Evolutionary conservation across 257 asterid species (phyloP), one percentile per base, ranked within the genome.

Genomic region (Knoxia roxburghii): DNA sequence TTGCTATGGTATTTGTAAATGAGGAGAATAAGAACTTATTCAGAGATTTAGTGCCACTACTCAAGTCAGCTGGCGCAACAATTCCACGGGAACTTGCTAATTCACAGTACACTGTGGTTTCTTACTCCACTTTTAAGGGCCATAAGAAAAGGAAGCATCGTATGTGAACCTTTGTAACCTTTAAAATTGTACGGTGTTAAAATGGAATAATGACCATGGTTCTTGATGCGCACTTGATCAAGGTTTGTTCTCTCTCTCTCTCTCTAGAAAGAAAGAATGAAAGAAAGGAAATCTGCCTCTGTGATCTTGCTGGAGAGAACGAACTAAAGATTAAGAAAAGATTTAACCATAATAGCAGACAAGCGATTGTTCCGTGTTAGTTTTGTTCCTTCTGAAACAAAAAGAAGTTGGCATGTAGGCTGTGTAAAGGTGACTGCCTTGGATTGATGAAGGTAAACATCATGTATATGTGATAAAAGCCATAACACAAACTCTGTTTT

Each of bases 21-120:
- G 98, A 87, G 75, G 98, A 89, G 82, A 75, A 86, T n/a, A 89
- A 81, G 81, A 80, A 83, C 71, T 68, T 89, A 45, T 87, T 89
- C 29, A 85, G 88, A 3, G 89, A 87, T 72, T 79, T 89, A 76
- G 83, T 87, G 58, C 85, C 82, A 66, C 61, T 75, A 32, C 78
- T 89, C 68, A 84, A 86, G 75, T 79, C 91, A 48, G 82, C 84
- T 29, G 98, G 96, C 45, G 91, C 91, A 71, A 83, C 84, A 7
- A 70, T 92, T 76, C 98, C 98, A 54, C 75, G 79, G 1, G 94
- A 92, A 80, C 95, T 92, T 78, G 81, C 88, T 58, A 80, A 78
- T 81, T 89, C 91, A 0, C 72, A 79, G 18, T 69, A 79, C 78
- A 17, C 78, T 26, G 29, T 67, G 24, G 56, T 68, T 69, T 74